Conservation (phyloP, 441 rosid species). For the Kokia cookei region DNA sequence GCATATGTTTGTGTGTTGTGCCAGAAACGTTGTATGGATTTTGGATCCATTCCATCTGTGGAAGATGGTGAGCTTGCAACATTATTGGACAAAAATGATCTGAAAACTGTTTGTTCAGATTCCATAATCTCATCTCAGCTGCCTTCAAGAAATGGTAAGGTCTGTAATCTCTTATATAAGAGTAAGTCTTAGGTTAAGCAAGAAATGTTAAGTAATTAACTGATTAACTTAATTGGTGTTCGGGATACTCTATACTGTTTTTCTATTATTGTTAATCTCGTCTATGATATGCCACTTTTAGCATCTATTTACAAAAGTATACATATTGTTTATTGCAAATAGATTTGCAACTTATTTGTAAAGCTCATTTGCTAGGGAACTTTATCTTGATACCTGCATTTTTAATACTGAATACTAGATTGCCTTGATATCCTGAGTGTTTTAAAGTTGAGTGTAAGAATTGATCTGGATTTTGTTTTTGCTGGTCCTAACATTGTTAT, state of each 20-base stretch:
- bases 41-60: slow-evolving; percentile 9
- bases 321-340: not conserved
- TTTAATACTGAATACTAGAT: not conserved
- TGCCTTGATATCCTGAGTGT: not conserved
- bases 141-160: slow-evolving; percentile 51
- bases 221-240: not conserved
- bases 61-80: slow-evolving; percentile 21
- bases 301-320: not conserved
- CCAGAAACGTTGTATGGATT: slow-evolving; percentile 48
- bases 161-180: slow-evolving; percentile 30
- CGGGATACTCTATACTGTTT: not conserved
- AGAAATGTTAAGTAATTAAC: not conserved
- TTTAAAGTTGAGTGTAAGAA: not conserved
- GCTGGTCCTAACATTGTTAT: not conserved
- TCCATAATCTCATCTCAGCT: slow-evolving; percentile 22
- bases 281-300: not conserved
- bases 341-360: not conserved
- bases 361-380: not conserved
- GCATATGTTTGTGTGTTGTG: slow-evolving; percentile 70
- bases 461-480: not conserved
- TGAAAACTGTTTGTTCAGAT: slow-evolving; percentile 16
- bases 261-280: not conserved
- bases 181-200: not conserved
- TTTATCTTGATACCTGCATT: not conserved
- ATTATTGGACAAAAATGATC: slow-evolving; percentile 9